A percentile compares a stretch with the other conserved stretches of the same genome.
phyloP scores from a whole-genome alignment of 75 land plant genomes.

The Selaginella moellendorffii region DNA sequence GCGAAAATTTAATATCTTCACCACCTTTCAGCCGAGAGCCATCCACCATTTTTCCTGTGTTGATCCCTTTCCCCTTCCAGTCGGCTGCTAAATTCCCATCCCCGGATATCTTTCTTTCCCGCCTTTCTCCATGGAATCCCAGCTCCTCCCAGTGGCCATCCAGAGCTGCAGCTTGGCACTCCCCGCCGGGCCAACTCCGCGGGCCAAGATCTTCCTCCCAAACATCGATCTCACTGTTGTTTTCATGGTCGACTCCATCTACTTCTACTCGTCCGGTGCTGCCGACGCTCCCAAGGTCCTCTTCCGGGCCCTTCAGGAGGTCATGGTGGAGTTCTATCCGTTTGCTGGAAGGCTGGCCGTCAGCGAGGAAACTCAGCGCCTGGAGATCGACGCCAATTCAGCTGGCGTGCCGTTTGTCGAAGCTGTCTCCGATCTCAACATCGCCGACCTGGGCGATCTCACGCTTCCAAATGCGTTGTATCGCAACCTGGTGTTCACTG shows the following conservation, averaged over 20 bases:
- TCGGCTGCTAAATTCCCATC: no score
- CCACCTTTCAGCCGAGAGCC: no score
- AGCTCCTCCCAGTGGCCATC: background rate
- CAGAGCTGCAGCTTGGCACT: background rate
- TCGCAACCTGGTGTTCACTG: conserved; percentile 14
- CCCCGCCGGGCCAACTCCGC: background rate
- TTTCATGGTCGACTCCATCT: conserved; percentile 38
- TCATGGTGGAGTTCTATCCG: conserved; percentile 43
- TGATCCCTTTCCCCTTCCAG: no score
- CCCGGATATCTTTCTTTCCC: no score
- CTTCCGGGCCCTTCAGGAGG: conserved; percentile 16
- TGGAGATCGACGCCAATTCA: conserved; percentile 46
- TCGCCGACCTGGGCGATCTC: conserved; percentile 45
- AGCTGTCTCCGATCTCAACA: conserved; percentile 21
- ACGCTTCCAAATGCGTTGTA: conserved; percentile 33
- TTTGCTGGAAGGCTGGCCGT: conserved; percentile 40
- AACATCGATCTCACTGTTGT: conserved; percentile 13
- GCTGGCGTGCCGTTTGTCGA: conserved; percentile 36
- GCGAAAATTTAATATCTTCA: no score
- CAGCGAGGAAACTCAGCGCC: conserved; percentile 19
- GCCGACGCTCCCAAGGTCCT: conserved; percentile 15
- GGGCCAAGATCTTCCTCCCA: background rate
- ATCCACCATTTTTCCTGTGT: no score
- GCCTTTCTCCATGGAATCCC: no score
- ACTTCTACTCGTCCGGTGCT: conserved; percentile 29